These are phyloP conservation scores for Epichloe glyceriae DNA, from an alignment of 2,329 filamentous ascomycete genomes.

Conservation along the genomic window DNA sequence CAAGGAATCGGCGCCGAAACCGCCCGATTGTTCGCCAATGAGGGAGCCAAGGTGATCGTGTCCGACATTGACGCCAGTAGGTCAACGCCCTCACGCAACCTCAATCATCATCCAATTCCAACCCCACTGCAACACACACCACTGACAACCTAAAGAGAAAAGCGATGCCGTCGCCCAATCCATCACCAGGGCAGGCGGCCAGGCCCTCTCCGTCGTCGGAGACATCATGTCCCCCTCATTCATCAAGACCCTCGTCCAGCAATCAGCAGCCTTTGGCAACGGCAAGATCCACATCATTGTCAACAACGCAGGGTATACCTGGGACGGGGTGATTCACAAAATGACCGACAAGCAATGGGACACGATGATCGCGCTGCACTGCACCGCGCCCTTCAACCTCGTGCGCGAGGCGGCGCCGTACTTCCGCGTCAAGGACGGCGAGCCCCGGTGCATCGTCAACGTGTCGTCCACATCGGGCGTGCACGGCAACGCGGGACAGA, in stretches of 20 bases:
- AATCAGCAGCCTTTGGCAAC: conserved; percentile 64
- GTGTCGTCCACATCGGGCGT: conserved; percentile 72
- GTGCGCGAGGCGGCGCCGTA: conserved; percentile 69
- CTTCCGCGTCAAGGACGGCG: conserved; percentile 76
- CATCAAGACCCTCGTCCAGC: conserved; percentile 57
- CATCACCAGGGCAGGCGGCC: conserved; percentile 55
- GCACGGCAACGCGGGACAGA: conserved; percentile 81
- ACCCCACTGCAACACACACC: no score
- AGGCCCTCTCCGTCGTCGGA: conserved; percentile 61
- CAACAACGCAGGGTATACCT: conserved; percentile 86
- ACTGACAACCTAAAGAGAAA: conserved; percentile 31
- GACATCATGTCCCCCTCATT: conserved; percentile 64
- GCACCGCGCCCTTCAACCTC: conserved; percentile 75
- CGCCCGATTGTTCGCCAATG: conserved; percentile 70
- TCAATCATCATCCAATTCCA: no score
- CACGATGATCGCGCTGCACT: conserved; percentile 72
- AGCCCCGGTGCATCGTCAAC: conserved; percentile 67
- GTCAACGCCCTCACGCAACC: conserved; percentile 11
- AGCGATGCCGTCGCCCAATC: conserved; percentile 50
- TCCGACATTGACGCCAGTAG: conserved; percentile 67
- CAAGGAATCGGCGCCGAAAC: conserved; percentile 83
- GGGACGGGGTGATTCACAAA: conserved; percentile 89
- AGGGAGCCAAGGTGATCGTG: conserved; percentile 74
- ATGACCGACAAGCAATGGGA: conserved; percentile 89
- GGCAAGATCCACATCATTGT: conserved; percentile 88